Conservation (phyloP, 257 asterid genomes). For the Gynochthodes officinalis region DNA sequence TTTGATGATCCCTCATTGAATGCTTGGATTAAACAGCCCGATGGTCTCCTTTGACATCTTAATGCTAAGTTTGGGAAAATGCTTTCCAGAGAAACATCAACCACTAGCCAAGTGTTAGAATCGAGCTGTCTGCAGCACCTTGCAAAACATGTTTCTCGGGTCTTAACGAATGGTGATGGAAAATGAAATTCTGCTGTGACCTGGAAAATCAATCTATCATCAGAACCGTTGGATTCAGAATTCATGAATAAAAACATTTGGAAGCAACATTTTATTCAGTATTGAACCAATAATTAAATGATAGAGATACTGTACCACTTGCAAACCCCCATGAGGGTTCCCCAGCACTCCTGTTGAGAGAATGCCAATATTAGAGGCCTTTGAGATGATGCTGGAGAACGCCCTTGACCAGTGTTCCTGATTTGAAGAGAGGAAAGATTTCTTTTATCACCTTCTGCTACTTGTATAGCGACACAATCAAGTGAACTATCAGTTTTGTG, state of each 20-base stretch:
- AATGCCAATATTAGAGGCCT: conserved; percentile 40
- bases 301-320: conserved; percentile 39
- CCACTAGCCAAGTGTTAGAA: conserved; percentile 41
- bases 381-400: conserved; percentile 49
- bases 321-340: conserved; percentile 37
- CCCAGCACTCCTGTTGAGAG: conserved; percentile 23
- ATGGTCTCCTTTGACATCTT: conserved; percentile 43
- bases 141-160: conserved; percentile 42
- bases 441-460: background rate
- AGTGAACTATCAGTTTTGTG: background rate
- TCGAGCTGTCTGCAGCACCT: conserved; percentile 42
- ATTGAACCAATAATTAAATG: background rate
- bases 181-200: conserved; percentile 44
- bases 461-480: background rate
- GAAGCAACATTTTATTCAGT: background rate
- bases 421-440: background rate
- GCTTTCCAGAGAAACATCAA: conserved; percentile 54
- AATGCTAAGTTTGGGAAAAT: conserved; percentile 34
- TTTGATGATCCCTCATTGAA: conserved; percentile 37
- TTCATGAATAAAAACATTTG: background rate
- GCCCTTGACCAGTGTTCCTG: conserved; percentile 50
- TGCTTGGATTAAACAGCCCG: conserved; percentile 57
- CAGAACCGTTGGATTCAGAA: background rate
- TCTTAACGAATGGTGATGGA: conserved; percentile 46
- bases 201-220: conserved; percentile 24